Conservation (phyloP, 768 basidiomycete species). For the Epithele typhae region DNA sequence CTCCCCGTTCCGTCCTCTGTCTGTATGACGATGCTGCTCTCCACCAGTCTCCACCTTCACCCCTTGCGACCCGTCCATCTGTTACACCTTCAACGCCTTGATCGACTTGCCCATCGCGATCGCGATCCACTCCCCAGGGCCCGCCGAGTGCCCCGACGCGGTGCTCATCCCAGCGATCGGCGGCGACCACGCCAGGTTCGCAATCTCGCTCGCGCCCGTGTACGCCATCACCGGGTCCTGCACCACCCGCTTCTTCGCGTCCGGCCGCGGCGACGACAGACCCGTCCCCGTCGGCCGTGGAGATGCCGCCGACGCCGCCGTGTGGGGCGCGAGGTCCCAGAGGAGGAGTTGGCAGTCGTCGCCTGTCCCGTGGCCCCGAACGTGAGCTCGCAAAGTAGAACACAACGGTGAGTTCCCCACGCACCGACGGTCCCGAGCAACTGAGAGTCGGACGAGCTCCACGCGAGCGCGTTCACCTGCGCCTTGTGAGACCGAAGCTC, state of each 20-base stretch:
- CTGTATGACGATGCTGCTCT: too few species aligned
- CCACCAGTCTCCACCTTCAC: too few species aligned
- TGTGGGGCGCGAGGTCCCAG: slow-evolving; percentile 79
- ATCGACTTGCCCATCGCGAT: slow-evolving; percentile 79
- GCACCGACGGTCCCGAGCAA: slow-evolving; percentile 84
- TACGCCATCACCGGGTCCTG: slow-evolving; percentile 84
- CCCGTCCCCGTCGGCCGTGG: slow-evolving; percentile 60
- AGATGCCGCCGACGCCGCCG: slow-evolving; percentile 53
- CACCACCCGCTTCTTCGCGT: slow-evolving; percentile 69
- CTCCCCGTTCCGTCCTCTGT: too few species aligned
- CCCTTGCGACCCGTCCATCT: too few species aligned
- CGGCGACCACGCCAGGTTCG: slow-evolving; percentile 87
- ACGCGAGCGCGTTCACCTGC: slow-evolving; percentile 83
- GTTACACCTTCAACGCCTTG: slow-evolving; percentile 78
- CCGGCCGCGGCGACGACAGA: slow-evolving; percentile 76
- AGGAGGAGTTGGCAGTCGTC: slow-evolving; percentile 93
- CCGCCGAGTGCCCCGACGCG: slow-evolving; percentile 69
- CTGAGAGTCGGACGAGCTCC: slow-evolving; percentile 83
- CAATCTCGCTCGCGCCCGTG: slow-evolving; percentile 71
- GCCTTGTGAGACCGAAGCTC: slow-evolving; percentile 83
- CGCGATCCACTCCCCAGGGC: slow-evolving; percentile 83
- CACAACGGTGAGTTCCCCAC: slow-evolving; percentile 13
- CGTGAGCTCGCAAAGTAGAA: not conserved
- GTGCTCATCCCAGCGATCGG: slow-evolving; percentile 72
- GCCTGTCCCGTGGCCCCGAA: slow-evolving; percentile 38